Evolutionary conservation across 2,329 filamentous ascomycete genomes (phyloP).

Genomic region (Epichloe bromicola): DNA sequence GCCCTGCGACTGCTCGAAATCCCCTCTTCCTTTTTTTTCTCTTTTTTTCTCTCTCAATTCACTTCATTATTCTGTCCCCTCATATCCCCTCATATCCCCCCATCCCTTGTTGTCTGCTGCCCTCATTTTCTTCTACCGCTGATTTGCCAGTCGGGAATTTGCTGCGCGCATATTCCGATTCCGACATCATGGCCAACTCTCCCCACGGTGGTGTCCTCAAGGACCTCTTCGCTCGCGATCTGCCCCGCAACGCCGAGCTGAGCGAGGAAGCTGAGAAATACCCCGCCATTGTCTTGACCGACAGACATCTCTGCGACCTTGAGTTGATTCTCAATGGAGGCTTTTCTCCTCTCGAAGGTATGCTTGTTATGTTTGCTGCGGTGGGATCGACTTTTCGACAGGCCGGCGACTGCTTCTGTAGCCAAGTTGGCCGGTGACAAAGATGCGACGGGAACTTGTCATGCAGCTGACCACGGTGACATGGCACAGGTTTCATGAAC

Average conservation of each 20-base stretch:
- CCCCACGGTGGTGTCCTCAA: constrained; percentile 91
- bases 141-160: neutral
- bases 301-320: constrained; percentile 94
- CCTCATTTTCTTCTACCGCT: neutral
- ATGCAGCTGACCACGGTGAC: constrained; percentile 1
- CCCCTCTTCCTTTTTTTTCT: constrained; percentile 3
- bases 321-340: constrained; percentile 95
- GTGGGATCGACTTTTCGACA: neutral
- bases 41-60: neutral
- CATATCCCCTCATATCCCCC: neutral
- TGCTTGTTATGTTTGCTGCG: constrained; percentile 27
- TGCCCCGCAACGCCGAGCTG: constrained; percentile 68
- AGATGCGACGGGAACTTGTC: neutral
- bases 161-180: neutral
- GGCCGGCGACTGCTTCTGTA: neutral
- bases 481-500: constrained; percentile 72
- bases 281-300: constrained; percentile 65
- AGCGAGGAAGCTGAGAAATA: constrained; percentile 73
- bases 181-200: constrained; percentile 46
- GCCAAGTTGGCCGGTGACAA: neutral
- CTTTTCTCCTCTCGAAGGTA: constrained; percentile 94
- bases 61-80: neutral
- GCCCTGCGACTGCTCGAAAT: constrained; percentile 1
- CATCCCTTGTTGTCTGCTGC: neutral
- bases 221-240: constrained; percentile 91